Base-by-base conservation (phyloP, 106 monocot genomes). In the Acorus calamus region DNA sequence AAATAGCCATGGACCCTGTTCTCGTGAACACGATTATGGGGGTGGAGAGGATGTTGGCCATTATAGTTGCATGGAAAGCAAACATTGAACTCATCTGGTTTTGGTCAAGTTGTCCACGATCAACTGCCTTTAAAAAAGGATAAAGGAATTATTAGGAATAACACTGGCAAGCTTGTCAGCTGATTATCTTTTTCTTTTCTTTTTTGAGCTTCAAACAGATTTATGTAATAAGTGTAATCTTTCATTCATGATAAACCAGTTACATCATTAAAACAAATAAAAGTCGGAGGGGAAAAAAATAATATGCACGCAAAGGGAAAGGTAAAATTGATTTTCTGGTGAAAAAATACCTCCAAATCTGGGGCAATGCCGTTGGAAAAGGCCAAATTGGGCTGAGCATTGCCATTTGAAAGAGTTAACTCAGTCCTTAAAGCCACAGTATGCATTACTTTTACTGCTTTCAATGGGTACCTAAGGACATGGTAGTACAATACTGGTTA, bases 381-480 rank as follows among this genome's bases (percentile, higher is more conserved):
- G 1, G 28, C 28, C 28, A 28, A 28, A 28, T 28, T 28, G 28
- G 28, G 28, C 28, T 1, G 28, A 11, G 73, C 58, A 4, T 66
- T 52, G 14, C 52, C 71, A 66, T 62, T 60, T 52, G 72, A 69
- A 4, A 75, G 28, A 47, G 81, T 75, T 63, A 91, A 83, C 70
- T 92, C 96, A 51, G 85, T 98, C 74, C 78, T 80, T 50, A 81
- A 57, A 8, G 96, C 85, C 52, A 98, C 96, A 56, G 80, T 78
- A 73, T 98, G 96, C 96, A 98, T 98, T 62, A 98, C 91, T 75
- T 78, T 88, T 11, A 98, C 96, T 14, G 96, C 84, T 77, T 98
- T 98, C 62, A 98, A 50, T 28, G 96, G 96, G 72, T 82, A 98
- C 75, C 96, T 98, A 74, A 60, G 56, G 14, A 14, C 44, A 66